A percentile compares a stretch with the other conserved stretches of the same genome.
Evolutionary conservation across 345 rosid species (phyloP).

Genomic region (Populus tremula): DNA sequence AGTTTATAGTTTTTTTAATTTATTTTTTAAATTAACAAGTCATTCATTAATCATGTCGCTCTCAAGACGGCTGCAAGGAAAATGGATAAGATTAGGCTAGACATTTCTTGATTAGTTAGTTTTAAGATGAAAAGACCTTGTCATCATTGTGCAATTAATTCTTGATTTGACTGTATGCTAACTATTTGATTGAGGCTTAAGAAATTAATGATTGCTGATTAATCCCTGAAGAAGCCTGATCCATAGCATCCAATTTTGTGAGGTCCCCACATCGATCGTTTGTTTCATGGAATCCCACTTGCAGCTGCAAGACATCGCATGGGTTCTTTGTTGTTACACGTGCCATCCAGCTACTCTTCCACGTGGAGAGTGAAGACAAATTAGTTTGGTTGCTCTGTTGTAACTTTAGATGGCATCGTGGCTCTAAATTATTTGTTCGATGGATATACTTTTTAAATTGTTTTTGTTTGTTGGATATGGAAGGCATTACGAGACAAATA

Average conservation of each 20-base stretch:
- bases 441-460: neutral
- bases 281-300: constrained; percentile 16
- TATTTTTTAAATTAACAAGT: no score
- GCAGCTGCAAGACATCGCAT: neutral
- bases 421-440: neutral
- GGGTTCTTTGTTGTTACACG: neutral
- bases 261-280: neutral
- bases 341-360: neutral
- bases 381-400: constrained; percentile 8
- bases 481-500: neutral
- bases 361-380: constrained; percentile 24
- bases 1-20: no score
- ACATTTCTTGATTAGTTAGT: neutral
- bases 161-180: neutral
- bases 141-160: neutral
- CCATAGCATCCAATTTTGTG: no score
- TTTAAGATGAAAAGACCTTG: neutral
- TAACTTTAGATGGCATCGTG: neutral
- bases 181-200: neutral
- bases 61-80: neutral
- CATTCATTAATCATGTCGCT: neutral
- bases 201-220: neutral
- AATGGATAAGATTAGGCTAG: neutral
- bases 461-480: neutral
- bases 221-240: neutral